Percentiles rank a stretch among this genome's conserved stretches.
Conservation (phyloP, 352 stramenopile species). For the Globisporangium okanoganense region DNA sequence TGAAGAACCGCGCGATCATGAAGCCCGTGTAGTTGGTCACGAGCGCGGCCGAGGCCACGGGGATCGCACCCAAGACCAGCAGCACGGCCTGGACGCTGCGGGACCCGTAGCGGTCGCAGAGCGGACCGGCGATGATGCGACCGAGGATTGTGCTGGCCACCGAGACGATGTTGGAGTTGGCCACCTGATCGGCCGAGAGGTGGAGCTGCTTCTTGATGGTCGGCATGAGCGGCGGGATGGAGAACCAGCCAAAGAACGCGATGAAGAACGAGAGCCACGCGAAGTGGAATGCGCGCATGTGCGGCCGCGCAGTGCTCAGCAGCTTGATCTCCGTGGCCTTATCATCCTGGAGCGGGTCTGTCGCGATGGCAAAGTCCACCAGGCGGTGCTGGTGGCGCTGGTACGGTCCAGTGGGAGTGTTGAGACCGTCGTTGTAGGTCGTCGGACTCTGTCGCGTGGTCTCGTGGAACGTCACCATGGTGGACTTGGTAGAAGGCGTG, state of each 20-base stretch:
- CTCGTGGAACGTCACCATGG: not conserved
- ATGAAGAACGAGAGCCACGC: slow-evolving; percentile 94
- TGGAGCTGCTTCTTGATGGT: slow-evolving; percentile 87
- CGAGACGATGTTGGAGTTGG: slow-evolving; percentile 89
- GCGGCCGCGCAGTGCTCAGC: slow-evolving; percentile 59
- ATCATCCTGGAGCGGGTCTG: slow-evolving; percentile 25
- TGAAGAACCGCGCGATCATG: slow-evolving; percentile 89
- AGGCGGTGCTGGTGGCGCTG: slow-evolving; percentile 1
- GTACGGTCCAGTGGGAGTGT: not conserved
- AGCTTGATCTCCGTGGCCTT: slow-evolving; percentile 57
- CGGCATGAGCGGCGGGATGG: slow-evolving; percentile 90
- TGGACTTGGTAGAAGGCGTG: no score
- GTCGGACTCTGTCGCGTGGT: no score
- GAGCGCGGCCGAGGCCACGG: slow-evolving; percentile 79
- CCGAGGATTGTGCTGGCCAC: slow-evolving; percentile 89
- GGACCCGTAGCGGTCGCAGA: slow-evolving; percentile 91
- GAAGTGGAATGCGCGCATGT: slow-evolving; percentile 94
- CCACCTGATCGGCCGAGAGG: slow-evolving; percentile 84
- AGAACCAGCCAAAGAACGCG: slow-evolving; percentile 95
- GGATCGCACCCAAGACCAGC: slow-evolving; percentile 76
- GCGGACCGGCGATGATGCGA: slow-evolving; percentile 85
- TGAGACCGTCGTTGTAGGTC: not conserved
- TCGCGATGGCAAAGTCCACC: slow-evolving; percentile 11
- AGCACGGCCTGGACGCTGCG: slow-evolving; percentile 79
- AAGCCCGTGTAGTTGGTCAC: slow-evolving; percentile 76